Base-by-base conservation (phyloP, 108 stramenopile genomes). In the Bacterosira constricta region DNA sequence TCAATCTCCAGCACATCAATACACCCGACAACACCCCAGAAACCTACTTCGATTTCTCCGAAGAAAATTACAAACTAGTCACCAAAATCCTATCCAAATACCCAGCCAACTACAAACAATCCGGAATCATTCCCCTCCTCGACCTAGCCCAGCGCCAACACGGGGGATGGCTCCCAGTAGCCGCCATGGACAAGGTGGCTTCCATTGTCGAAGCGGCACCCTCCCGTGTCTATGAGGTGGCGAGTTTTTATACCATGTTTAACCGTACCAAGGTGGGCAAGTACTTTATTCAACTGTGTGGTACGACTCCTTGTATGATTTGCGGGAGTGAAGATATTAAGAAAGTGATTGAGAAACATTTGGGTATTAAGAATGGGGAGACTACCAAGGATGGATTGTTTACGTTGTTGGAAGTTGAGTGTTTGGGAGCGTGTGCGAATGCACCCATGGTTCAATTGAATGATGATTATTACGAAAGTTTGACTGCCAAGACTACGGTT, bases 241-340 rank as follows among this genome's bases (percentile, higher is more conserved):
- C 99, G 12, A 95, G 95, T 31, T 96, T 96, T 69, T 98, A 98
- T 89, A 99, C 99, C 80, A 99, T 99, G 99, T 99, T 99, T 89
- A 99, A 99, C 81, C 85, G 99, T 20, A 92, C 93, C 59, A 96
- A 96, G 76, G 97, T 98, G n/a, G 99, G 99, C 56, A 99, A 99
- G 86, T 98, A 98, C 85, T 99, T 99, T 82, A 97, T 99, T 66
- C 98, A 99, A 91, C 90, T 99, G 9, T 99, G 99, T 67, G 99
- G 99, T 39, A 99, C 99, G 11, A 99, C 99, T 23, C 99, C 99
- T 27, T 99, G 99, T 86, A 99, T 99, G 99, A 98, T 99, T 72
- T 97, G 96, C 73, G 99, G 99, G 38, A 79, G 88, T 37, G 96
- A 98, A 79, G 98, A 99, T 69, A 99, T 99, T 73, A 98, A 96